Evolutionary conservation across 164 flowering plant species (phyloP), one percentile per base, ranked within the genome.

Genomic region (Saururus chinensis): DNA sequence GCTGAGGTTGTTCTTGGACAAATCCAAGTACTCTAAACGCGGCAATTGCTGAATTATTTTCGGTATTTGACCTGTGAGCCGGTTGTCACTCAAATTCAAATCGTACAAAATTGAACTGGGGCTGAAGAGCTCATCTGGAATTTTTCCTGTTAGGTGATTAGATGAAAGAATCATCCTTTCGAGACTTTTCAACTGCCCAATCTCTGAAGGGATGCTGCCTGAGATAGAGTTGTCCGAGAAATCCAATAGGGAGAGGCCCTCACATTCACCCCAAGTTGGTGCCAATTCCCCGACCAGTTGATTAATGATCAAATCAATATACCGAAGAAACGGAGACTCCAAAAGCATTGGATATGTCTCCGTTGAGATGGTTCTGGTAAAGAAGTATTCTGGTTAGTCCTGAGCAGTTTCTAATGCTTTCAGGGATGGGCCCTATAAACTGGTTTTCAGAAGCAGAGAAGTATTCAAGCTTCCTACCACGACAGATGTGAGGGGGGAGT

Each of bases 321-420:
- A 69, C 22, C 6, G 11, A 9, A 75, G 68, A 20, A 57, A 11
- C 10, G 78, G 78, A 56, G 12, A 64, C 67, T 19, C 81, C 81
- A 56, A 80, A 80, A 23, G 76, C 78, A 9, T 73, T 55, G 0
- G 74, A 59, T 40, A 80, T 64, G 64, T 73, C 61, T 20, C 86
- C 86, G 11, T 66, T 71, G 62, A 88, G 76, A 1, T 58, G 66
- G 71, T 86, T 86, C 49, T 64, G 60, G 51, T 82, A 87, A 13
- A 89, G 68, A 19, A 87, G 73, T 12, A 86, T 84, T 62, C 87
- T 71, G 0, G 0, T 10, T 16, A 88, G 65, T 10, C 42, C 26
- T 1, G 81, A 58, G 75, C 92, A 86, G 60, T 79, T 80, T 57
- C 24, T 51, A 19, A 53, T 26, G 59, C 73, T 62, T 59, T 59